Conservation (phyloP, 169 alveolate genomes). For the Pseudocohnilembus persalinus region DNA sequence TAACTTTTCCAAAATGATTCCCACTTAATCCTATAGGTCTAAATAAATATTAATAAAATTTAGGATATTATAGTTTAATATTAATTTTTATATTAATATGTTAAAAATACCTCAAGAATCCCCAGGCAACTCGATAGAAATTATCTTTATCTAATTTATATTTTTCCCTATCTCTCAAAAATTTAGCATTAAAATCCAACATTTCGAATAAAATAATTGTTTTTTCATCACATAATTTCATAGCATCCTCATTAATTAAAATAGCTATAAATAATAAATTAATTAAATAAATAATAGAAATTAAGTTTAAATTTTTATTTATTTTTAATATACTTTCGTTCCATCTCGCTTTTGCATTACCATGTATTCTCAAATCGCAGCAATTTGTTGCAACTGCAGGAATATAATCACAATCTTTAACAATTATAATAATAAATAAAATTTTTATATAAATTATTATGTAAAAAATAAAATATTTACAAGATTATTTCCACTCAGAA, state of each 20-base stretch:
- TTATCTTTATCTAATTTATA: conserved; percentile 55
- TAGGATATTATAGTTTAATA: not conserved
- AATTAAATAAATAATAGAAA: not conserved
- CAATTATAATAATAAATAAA: not conserved
- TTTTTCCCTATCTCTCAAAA: conserved; percentile 45
- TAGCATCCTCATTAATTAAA: conserved; percentile 61
- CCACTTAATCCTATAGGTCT: conserved; percentile 75
- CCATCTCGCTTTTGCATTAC: conserved; percentile 75
- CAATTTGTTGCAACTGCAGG: conserved; percentile 71
- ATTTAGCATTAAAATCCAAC: conserved; percentile 71
- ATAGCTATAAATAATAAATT: conserved; percentile 30
- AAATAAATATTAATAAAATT: not conserved
- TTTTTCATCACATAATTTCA: conserved; percentile 52
- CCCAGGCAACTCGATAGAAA: conserved; percentile 82
- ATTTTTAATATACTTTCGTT: conserved; percentile 40
- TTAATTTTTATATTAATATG: too few species aligned
- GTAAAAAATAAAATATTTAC: too few species aligned
- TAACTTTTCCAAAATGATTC: conserved; percentile 63
- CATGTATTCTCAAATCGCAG: conserved; percentile 75
- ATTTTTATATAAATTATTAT: too few species aligned
- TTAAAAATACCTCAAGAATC: conserved; percentile 46
- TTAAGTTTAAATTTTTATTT: not conserved
- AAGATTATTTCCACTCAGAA: not conserved
- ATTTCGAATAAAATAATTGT: conserved; percentile 76
- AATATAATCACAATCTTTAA: conserved; percentile 14